Conservation (phyloP, 331 rosid species). For the Phaseolus coccineus region DNA sequence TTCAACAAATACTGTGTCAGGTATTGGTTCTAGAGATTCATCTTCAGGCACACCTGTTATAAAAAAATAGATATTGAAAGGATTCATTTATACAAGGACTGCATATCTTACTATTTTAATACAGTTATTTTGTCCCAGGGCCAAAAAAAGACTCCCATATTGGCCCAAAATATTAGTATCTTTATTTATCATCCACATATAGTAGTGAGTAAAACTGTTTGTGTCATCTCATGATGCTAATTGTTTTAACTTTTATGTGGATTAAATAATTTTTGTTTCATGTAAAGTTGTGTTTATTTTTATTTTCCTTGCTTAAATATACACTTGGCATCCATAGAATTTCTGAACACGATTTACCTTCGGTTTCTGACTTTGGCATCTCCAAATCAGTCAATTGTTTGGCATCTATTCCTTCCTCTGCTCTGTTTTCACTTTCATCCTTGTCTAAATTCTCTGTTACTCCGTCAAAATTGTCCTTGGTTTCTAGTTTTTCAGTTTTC, state of each 20-base stretch:
- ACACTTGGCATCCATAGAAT: too few relatives aligned
- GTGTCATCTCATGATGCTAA: not conserved
- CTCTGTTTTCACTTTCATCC: not conserved
- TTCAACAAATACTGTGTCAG: too few relatives aligned
- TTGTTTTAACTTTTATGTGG: not conserved
- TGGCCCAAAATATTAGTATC: not conserved
- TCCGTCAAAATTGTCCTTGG: not conserved
- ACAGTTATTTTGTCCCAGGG: not conserved
- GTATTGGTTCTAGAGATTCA: not conserved
- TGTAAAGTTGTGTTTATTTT: not conserved
- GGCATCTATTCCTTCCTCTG: not conserved
- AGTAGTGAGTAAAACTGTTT: not conserved
- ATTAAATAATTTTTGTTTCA: not conserved
- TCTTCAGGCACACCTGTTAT: not conserved
- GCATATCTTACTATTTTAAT: not conserved
- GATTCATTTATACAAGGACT: not conserved
- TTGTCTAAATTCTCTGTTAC: constrained; percentile 5
- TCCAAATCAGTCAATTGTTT: not conserved
- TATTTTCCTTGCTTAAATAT: not conserved
- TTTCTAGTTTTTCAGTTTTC: constrained; percentile 33
- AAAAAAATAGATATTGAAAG: not conserved
- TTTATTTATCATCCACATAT: not conserved
- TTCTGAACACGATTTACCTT: too few relatives aligned
- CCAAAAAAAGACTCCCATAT: too few relatives aligned
- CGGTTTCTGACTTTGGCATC: too few relatives aligned